These are phyloP conservation scores for Aspergillus leporis DNA, from an alignment of 495 filamentous ascomycete genomes.

Conservation along the genomic window DNA sequence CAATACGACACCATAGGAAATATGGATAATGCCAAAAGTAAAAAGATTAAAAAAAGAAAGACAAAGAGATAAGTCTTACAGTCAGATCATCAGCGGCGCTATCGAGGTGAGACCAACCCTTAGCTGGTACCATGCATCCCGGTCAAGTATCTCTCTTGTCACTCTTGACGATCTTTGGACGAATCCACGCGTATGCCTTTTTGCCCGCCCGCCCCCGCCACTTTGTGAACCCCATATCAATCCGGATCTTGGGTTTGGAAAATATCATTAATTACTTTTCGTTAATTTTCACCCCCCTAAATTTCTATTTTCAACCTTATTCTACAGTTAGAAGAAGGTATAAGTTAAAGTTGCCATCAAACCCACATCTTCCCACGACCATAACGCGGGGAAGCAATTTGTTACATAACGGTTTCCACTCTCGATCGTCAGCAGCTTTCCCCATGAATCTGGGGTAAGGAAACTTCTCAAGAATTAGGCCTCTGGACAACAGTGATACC, in stretches of 20 bases:
- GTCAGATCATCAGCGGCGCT: too few species aligned
- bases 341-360: conserved; percentile 11
- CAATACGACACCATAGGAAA: background rate
- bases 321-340: background rate
- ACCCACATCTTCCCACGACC: conserved; percentile 4
- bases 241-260: background rate
- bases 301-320: background rate
- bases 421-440: background rate
- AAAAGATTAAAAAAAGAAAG: background rate
- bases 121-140: too few species aligned
- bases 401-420: conserved; percentile 44
- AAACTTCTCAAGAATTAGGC: too few species aligned
- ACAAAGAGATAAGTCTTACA: too few species aligned
- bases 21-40: background rate
- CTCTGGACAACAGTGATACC: background rate
- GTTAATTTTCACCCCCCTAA: too few species aligned
- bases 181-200: too few species aligned
- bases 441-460: conserved; percentile 29
- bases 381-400: conserved; percentile 32
- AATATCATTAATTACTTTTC: background rate
- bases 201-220: too few species aligned
- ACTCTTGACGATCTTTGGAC: too few species aligned
- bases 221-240: too few species aligned
- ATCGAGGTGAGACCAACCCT: too few species aligned
- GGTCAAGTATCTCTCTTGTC: too few species aligned